Evolutionary conservation across 139 green algal genomes (phyloP), one percentile per base, ranked within the genome.

Genomic region (Monoraphidium neglectum): DNA sequence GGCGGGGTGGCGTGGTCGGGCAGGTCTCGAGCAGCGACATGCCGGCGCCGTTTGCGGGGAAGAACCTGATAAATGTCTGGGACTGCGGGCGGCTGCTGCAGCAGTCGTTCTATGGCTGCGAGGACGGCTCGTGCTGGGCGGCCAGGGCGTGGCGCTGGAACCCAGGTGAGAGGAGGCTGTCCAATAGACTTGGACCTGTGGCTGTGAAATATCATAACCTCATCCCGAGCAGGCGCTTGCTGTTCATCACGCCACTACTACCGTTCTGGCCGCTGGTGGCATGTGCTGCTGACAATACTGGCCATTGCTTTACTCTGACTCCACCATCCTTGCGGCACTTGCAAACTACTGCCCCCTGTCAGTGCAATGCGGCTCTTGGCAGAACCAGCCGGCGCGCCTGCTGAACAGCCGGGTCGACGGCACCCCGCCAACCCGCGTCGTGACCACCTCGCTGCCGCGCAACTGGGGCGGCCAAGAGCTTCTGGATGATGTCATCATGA

Each of bases 21-120:
- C 26, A 70, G 18, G 30, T 77, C n/a, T 77, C 72, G 8, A 73
- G 62, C 6, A 10, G 62, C 4, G 12, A 67, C 46, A 66, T 79
- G 63, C 73, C 73, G 1, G 5, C 33, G 3, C 33, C 64, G 47
- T 79, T 62, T 62, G 24, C 63, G 8, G 51, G 26, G 37, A 46
- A 33, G 15, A 79, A 79, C 63, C 64, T 79, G 73, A 32, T 79
- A 47, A 79, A 79, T 62, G 72, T 36, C 32, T 79, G 73, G 73
- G 73, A 79, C 63, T 67, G 51, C 30, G 73, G 73, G 1, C 33
- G 73, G 12, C 49, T 79, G 18, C 56, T 79, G 13, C 73, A 79
- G 73, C 73, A 79, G 51, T 47, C 26, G 13, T 51, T 21, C 43
- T 51, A 51, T 12, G 43, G 43, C 43, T 78, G 72, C 32, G 47